These are phyloP conservation scores for Artemisia tridentata DNA, from an alignment of 129 eudicot genomes.

Conservation along the genomic window DNA sequence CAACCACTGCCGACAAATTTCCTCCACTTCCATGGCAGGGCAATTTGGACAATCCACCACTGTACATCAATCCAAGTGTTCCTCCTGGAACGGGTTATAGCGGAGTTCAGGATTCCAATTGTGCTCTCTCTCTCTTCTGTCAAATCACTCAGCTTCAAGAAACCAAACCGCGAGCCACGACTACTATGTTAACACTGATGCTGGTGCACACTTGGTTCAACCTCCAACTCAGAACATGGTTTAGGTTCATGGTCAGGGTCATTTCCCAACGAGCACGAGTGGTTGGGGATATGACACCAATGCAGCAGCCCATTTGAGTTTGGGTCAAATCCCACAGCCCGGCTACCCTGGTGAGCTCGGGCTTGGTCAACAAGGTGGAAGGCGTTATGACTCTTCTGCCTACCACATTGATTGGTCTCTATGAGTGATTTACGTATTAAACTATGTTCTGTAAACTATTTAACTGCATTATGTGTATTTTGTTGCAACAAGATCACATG, in stretches of 20 bases:
- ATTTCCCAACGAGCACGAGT: constrained; percentile 34
- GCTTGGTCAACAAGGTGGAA: constrained; percentile 55
- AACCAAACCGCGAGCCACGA: constrained; percentile 53
- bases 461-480: constrained; percentile 15
- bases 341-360: constrained; percentile 52
- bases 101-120: constrained; percentile 64
- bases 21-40: constrained; percentile 58
- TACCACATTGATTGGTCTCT: constrained; percentile 75
- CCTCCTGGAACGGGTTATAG: constrained; percentile 57
- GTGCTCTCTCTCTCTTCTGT: constrained; percentile 99
- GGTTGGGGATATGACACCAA: constrained; percentile 59
- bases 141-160: constrained; percentile 79
- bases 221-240: constrained; percentile 38
- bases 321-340: constrained; percentile 58
- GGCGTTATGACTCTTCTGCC: constrained; percentile 57
- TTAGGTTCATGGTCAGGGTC: constrained; percentile 47
- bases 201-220: constrained; percentile 39
- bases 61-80: constrained; percentile 40
- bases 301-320: constrained; percentile 62
- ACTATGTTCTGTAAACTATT: not conserved
- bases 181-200: constrained; percentile 43
- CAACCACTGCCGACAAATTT: constrained; percentile 38
- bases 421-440: constrained; percentile 19
- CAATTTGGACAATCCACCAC: constrained; percentile 52
- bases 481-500: constrained; percentile 7